phyloP scores from a whole-genome alignment of 441 rosid species.

The Erodium texanum region DNA sequence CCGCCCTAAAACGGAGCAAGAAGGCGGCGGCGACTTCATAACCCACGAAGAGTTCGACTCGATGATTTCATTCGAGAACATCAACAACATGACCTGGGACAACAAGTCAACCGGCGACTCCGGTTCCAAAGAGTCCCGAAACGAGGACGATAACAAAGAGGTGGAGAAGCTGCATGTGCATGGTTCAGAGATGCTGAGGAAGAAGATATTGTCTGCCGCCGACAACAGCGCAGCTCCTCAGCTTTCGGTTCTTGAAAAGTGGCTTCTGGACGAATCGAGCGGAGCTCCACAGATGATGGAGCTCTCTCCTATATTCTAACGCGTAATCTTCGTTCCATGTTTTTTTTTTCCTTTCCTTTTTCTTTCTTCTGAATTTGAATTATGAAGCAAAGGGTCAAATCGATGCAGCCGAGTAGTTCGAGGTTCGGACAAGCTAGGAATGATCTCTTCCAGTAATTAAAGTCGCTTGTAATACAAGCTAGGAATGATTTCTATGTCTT shows the following conservation, averaged over 20 bases:
- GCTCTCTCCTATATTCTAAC: constrained; percentile 53
- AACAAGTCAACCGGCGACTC: constrained; percentile 29
- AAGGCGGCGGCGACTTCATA: constrained; percentile 31
- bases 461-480: too few species aligned
- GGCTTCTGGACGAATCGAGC: constrained; percentile 76
- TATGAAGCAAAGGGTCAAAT: constrained; percentile 5
- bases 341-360: neutral
- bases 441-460: too few species aligned
- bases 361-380: constrained; percentile 8
- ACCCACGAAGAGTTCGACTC: constrained; percentile 47
- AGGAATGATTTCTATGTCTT: too few species aligned
- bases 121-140: constrained; percentile 22
- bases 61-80: constrained; percentile 39
- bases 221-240: constrained; percentile 33
- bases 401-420: too few species aligned
- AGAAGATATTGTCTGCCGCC: neutral
- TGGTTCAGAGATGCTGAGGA: neutral
- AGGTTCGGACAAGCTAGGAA: too few species aligned
- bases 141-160: constrained; percentile 25
- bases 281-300: constrained; percentile 42
- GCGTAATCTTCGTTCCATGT: too few species aligned
- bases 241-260: constrained; percentile 78
- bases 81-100: constrained; percentile 39
- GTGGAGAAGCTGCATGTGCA: too few species aligned
- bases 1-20: constrained; percentile 32